Evolutionary conservation across 2,329 filamentous ascomycete genomes (phyloP).

Genomic region (Fusarium denticulatum): DNA sequence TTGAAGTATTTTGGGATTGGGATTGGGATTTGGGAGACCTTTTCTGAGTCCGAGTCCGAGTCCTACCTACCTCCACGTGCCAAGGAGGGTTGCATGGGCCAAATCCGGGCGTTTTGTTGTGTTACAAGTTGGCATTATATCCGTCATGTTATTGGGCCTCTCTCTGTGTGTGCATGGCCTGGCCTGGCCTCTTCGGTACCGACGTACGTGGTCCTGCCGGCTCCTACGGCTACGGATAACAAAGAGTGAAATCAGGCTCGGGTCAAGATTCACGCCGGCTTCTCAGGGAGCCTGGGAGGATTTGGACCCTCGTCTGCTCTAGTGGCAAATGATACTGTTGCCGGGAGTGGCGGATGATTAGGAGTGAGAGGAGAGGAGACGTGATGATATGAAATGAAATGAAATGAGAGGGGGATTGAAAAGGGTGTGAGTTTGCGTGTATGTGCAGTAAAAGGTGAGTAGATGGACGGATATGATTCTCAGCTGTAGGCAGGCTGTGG

Average conservation of each 20-base stretch:
- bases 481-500: not conserved
- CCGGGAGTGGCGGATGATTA: not conserved
- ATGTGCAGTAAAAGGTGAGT: not conserved
- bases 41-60: not conserved
- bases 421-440: not conserved
- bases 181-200: not conserved
- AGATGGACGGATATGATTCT: not conserved
- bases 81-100: slow-evolving; percentile 22
- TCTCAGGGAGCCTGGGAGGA: not conserved
- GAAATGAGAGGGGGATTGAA: not conserved
- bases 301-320: not conserved
- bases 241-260: slow-evolving; percentile 1
- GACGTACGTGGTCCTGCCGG: slow-evolving; percentile 4
- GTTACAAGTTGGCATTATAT: slow-evolving; percentile 5
- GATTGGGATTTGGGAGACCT: not conserved
- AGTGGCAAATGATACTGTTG: not conserved
- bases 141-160: slow-evolving; percentile 13
- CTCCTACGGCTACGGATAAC: not conserved
- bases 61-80: slow-evolving; percentile 22
- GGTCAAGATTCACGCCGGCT: not conserved
- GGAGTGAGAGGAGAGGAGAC: not conserved
- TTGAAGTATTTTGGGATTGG: not conserved
- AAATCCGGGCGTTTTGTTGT: slow-evolving; percentile 6
- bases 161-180: not conserved
- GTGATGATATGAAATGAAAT: not conserved